A percentile compares a stretch with the other conserved stretches of the same genome.
phyloP scores from a whole-genome alignment of 192 early-diverging fungal genomes.

The Backusella westeae region DNA sequence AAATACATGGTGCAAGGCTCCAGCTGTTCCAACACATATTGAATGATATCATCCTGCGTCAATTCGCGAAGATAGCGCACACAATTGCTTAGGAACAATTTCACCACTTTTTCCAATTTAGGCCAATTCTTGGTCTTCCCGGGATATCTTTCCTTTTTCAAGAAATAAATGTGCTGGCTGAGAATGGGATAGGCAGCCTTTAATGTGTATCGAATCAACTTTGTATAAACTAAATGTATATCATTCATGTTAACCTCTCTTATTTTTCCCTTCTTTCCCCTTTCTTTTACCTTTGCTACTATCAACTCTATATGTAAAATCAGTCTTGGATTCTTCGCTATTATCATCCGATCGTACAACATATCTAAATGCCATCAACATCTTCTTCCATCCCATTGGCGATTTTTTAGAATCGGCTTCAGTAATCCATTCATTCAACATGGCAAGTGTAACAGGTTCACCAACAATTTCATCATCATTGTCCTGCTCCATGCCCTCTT shows the following conservation, averaged over 20 bases:
- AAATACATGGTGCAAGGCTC: conserved; percentile 74
- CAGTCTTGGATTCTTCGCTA: conserved; percentile 40
- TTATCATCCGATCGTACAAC: conserved; percentile 67
- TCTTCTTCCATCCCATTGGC: conserved; percentile 65
- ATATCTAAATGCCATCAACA: conserved; percentile 84
- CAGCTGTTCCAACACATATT: conserved; percentile 77
- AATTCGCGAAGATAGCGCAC: conserved; percentile 75
- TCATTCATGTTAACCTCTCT: too few species aligned
- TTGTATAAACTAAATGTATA: conserved; percentile 64
- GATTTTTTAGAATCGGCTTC: conserved; percentile 58
- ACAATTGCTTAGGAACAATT: conserved; percentile 72
- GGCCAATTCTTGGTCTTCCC: conserved; percentile 22
- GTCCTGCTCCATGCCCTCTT: conserved; percentile 31
- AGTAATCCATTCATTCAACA: conserved; percentile 48
- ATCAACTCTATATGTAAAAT: conserved; percentile 69
- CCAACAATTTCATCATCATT: conserved; percentile 29
- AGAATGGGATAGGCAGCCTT: conserved; percentile 68
- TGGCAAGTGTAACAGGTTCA: conserved; percentile 59
- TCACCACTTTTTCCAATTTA: conserved; percentile 64
- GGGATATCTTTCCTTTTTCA: conserved; percentile 29
- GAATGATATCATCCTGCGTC: conserved; percentile 76
- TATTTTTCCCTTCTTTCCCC: too few species aligned
- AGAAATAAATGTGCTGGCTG: conserved; percentile 58
- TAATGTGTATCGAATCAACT: conserved; percentile 69
- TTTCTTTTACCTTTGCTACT: conserved; percentile 38